Percentiles rank a stretch among this genome's conserved stretches.
These are phyloP conservation scores for Asterella californica DNA, from an alignment of 225 moss, liverwort and hornwort species.

Conservation along the genomic window DNA sequence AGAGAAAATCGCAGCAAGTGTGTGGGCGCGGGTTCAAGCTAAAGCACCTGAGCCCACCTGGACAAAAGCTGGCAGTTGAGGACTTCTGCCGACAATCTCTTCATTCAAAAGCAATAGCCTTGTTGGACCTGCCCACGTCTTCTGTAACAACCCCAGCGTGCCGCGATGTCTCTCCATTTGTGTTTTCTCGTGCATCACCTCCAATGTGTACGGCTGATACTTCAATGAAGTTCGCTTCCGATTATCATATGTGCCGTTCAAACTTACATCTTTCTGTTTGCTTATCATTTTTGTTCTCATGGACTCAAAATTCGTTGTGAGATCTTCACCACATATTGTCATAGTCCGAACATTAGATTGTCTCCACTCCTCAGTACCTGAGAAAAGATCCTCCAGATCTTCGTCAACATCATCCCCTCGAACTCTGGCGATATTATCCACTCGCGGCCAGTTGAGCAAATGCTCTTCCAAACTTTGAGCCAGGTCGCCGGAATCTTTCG, in stretches of 20 bases:
- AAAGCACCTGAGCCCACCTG: conserved; percentile 44
- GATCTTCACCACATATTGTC: conserved; percentile 52
- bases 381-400: conserved; percentile 53
- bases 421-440: conserved; percentile 75
- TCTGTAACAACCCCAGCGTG: neutral
- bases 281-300: neutral
- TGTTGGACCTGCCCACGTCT: conserved; percentile 58
- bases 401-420: conserved; percentile 70
- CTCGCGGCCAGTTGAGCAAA: conserved; percentile 84
- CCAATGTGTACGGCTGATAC: conserved; percentile 22
- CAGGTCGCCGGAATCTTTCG: conserved; percentile 48
- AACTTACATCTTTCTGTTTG: neutral
- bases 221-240: neutral
- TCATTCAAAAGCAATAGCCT: conserved; percentile 80
- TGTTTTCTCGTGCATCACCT: conserved; percentile 15
- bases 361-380: conserved; percentile 25
- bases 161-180: neutral
- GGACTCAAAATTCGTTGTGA: conserved; percentile 41
- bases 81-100: conserved; percentile 40
- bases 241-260: neutral
- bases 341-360: conserved; percentile 34
- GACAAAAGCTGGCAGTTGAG: conserved; percentile 61
- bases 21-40: neutral
- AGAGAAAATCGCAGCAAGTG: neutral
- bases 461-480: conserved; percentile 54